Evolutionary conservation across 2,329 filamentous ascomycete genomes (phyloP).

Genomic region (Zymoseptoria tritici): DNA sequence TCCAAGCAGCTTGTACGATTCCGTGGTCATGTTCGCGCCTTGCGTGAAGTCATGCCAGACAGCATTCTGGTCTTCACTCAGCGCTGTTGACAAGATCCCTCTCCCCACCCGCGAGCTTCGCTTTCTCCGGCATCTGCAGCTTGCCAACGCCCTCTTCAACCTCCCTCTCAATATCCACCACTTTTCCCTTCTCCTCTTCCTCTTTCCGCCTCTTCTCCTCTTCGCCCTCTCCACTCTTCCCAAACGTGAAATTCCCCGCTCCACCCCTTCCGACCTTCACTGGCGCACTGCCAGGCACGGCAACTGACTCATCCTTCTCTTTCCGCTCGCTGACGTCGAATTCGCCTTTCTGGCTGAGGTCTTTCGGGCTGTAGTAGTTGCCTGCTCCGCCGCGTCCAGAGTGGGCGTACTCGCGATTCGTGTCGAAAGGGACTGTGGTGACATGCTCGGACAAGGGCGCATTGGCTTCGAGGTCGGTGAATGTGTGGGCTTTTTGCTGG

Average conservation of each 20-base stretch:
- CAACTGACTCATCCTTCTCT: background rate
- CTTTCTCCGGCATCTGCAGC: conserved; percentile 34
- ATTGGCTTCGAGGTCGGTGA: conserved; percentile 36
- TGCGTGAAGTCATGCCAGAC: too few relatives aligned
- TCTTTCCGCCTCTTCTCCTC: conserved; percentile 26
- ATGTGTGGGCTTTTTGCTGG: conserved; percentile 24
- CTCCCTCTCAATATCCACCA: conserved; percentile 23
- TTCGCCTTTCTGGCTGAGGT: conserved; percentile 33
- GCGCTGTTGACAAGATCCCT: background rate
- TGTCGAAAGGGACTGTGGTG: conserved; percentile 6
- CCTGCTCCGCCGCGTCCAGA: conserved; percentile 41
- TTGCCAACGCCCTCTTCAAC: conserved; percentile 36
- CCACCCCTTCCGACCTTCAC: conserved; percentile 34
- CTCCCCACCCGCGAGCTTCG: conserved; percentile 28
- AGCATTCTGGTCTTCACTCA: background rate
- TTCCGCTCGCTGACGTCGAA: conserved; percentile 21
- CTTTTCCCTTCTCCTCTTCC: conserved; percentile 20
- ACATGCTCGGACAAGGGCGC: conserved; percentile 15
- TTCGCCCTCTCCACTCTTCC: conserved; percentile 24
- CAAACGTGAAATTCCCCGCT: conserved; percentile 41
- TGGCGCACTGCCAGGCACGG: background rate
- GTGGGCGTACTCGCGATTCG: conserved; percentile 36
- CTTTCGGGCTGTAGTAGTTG: conserved; percentile 40
- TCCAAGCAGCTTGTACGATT: too few relatives aligned
- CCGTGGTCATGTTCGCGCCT: too few relatives aligned